Evolutionary conservation across 1,284 basidiomycete species (phyloP).

Genomic region (Termitomyces sp.): DNA sequence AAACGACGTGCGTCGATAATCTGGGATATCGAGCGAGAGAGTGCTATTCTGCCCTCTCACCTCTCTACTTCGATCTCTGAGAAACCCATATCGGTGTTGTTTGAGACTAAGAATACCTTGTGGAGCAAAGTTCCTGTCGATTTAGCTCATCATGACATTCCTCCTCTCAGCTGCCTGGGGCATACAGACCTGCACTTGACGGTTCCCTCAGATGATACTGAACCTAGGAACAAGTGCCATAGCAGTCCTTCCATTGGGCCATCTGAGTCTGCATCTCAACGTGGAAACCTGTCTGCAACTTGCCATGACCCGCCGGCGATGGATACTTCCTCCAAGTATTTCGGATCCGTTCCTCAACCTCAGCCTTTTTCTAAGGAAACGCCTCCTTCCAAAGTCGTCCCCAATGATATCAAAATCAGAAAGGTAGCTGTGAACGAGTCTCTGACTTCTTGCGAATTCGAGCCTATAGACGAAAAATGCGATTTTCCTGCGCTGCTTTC

Average conservation of each 20-base stretch:
- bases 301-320: neutral
- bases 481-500: neutral
- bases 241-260: slow-evolving; percentile 22
- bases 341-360: neutral
- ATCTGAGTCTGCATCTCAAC: slow-evolving; percentile 28
- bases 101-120: slow-evolving; percentile 20
- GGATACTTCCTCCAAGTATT: slow-evolving; percentile 14
- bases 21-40: slow-evolving; percentile 63
- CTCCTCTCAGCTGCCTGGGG: slow-evolving; percentile 4
- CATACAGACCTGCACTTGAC: neutral
- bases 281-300: neutral
- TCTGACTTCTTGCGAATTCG: neutral
- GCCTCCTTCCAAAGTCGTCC: neutral
- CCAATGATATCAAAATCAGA: neutral
- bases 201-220: neutral
- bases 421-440: neutral
- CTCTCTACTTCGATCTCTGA: slow-evolving; percentile 10
- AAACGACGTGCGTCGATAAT: slow-evolving; percentile 39
- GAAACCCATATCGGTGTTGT: slow-evolving; percentile 17
- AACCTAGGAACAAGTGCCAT: neutral
- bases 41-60: slow-evolving; percentile 18
- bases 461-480: neutral
- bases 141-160: neutral
- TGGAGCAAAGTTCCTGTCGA: slow-evolving; percentile 4
- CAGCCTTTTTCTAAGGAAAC: neutral